A percentile compares a stretch with the other conserved stretches of the same genome.
These are phyloP conservation scores for Boletus bicolor DNA, from an alignment of 768 basidiomycete genomes.

Conservation along the genomic window DNA sequence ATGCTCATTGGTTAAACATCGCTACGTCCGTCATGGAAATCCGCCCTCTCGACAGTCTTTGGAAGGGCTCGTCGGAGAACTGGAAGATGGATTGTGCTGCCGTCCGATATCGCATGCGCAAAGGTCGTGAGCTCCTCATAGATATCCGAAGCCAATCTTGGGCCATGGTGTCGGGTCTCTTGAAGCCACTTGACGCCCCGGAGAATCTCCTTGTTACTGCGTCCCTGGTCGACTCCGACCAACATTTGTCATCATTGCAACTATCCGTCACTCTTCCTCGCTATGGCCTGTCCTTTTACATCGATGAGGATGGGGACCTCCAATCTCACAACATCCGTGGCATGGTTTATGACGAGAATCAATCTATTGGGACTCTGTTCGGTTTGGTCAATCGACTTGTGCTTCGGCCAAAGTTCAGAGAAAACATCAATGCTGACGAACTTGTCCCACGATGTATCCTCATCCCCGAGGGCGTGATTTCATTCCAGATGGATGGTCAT, in stretches of 20 bases:
- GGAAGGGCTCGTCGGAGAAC: conserved; percentile 25
- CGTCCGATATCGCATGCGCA: conserved; percentile 7
- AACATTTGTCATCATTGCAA: neutral
- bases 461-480: conserved; percentile 37
- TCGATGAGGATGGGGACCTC: conserved; percentile 32
- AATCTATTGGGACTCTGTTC: conserved; percentile 43
- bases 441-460: conserved; percentile 30
- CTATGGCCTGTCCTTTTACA: conserved; percentile 39
- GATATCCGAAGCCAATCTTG: conserved; percentile 29
- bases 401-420: conserved; percentile 30
- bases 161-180: conserved; percentile 24
- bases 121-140: conserved; percentile 14
- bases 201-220: conserved; percentile 23
- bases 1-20: conserved; percentile 34
- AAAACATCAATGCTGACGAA: neutral
- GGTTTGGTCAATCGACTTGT: conserved; percentile 42
- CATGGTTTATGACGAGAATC: conserved; percentile 41
- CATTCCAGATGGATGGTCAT: conserved; percentile 5
- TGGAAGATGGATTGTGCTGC: conserved; percentile 23
- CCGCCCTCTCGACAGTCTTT: conserved; percentile 23
- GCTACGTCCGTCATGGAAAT: conserved; percentile 24
- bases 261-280: conserved; percentile 39
- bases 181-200: conserved; percentile 24
- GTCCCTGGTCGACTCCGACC: neutral
- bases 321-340: conserved; percentile 40